Evolutionary conservation across 352 stramenopile species (phyloP).

Genomic region (Discostella stelligera): DNA sequence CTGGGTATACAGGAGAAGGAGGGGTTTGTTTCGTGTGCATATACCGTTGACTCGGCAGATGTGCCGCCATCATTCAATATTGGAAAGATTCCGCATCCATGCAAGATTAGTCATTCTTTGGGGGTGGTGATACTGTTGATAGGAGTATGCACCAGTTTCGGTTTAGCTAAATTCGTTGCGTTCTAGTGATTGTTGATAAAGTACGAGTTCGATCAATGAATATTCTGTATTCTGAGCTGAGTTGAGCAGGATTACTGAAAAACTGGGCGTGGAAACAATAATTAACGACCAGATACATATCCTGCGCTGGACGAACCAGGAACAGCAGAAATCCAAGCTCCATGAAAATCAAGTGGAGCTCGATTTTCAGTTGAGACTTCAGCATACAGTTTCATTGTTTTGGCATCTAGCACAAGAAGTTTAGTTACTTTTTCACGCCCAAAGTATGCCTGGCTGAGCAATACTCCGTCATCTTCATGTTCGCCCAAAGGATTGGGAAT

Average conservation of each 20-base stretch:
- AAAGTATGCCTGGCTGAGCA: conserved; percentile 40
- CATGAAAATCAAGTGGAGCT: conserved; percentile 49
- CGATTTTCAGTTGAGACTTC: conserved; percentile 22
- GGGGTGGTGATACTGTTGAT: conserved; percentile 55
- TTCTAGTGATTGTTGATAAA: background rate
- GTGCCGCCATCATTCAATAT: conserved; percentile 50
- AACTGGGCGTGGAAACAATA: too few species aligned
- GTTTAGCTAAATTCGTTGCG: conserved; percentile 34
- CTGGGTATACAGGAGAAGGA: conserved; percentile 80
- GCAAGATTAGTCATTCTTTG: conserved; percentile 64
- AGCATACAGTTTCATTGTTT: conserved; percentile 41
- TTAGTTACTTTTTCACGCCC: conserved; percentile 29
- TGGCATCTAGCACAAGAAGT: conserved; percentile 45
- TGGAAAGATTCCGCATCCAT: conserved; percentile 57
- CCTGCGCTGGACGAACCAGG: background rate
- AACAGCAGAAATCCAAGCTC: conserved; percentile 15
- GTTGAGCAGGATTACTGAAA: background rate
- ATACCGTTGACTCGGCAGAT: conserved; percentile 53
- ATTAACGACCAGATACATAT: too few species aligned
- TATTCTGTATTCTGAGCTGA: too few species aligned
- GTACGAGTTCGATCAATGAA: background rate
- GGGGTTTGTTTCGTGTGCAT: conserved; percentile 68
- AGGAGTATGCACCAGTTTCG: conserved; percentile 58
- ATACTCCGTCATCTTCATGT: conserved; percentile 45
- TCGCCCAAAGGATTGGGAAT: conserved; percentile 25